Percentiles rank a stretch among this genome's conserved stretches.
Conservation (phyloP, 306 rosid species). For the Prunus fruticosa region DNA sequence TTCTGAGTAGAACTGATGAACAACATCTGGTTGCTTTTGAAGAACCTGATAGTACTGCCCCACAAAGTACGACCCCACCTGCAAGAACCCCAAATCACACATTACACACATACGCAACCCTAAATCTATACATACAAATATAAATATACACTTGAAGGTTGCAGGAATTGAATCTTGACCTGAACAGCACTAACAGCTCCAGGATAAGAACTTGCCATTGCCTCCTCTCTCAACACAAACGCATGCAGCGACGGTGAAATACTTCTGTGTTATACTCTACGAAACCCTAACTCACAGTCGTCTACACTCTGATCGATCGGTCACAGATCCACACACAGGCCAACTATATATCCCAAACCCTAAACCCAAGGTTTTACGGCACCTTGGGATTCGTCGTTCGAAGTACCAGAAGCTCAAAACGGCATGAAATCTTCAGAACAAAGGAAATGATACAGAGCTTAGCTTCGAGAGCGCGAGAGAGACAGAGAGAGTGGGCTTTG, state of each 20-base stretch:
- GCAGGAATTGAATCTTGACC: constrained; percentile 39
- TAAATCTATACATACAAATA: not conserved
- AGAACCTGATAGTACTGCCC: constrained; percentile 82
- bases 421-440: not conserved
- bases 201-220: constrained; percentile 60
- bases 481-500: not conserved
- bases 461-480: not conserved
- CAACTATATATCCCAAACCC: constrained; percentile 30
- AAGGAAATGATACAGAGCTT: not conserved
- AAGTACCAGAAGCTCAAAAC: not conserved
- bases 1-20: constrained; percentile 80
- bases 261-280: not conserved
- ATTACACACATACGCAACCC: not conserved
- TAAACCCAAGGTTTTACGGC: constrained; percentile 21
- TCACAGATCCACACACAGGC: constrained; percentile 37
- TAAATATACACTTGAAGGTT: not conserved
- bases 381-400: not conserved
- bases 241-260: constrained; percentile 21
- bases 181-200: constrained; percentile 64
- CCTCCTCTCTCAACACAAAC: constrained; percentile 20
- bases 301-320: constrained; percentile 5
- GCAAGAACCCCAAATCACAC: constrained; percentile 7
- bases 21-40: constrained; percentile 68
- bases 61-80: constrained; percentile 95
- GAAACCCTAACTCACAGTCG: constrained; percentile 19